A percentile compares a stretch with the other conserved stretches of the same genome.
These are phyloP conservation scores for Trichoderma brevicompactum DNA, from an alignment of 2,329 filamentous ascomycete species.

Conservation along the genomic window DNA sequence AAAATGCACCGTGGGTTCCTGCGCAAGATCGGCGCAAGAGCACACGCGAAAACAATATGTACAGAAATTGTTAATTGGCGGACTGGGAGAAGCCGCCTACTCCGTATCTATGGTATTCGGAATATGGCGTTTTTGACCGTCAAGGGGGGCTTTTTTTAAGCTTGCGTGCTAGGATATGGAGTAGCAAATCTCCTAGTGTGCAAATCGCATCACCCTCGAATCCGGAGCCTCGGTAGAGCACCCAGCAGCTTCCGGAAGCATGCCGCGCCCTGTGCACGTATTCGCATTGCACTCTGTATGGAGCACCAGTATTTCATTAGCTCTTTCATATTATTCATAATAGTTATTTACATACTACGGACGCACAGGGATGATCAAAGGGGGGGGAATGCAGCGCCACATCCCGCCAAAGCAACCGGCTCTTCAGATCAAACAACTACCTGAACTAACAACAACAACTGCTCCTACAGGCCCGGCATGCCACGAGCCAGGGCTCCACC, in stretches of 20 bases:
- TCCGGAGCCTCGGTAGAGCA: conserved; percentile 22
- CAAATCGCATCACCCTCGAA: background rate
- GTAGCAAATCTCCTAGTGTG: background rate
- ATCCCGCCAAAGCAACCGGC: background rate
- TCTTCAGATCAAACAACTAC: background rate
- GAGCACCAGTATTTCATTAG: background rate
- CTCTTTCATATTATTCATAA: background rate
- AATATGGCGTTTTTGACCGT: background rate
- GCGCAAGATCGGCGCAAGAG: background rate
- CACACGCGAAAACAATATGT: background rate
- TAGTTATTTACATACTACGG: background rate
- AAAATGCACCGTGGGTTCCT: background rate
- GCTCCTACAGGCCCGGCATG: background rate
- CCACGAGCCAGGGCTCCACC: conserved; percentile 20
- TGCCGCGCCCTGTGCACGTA: conserved; percentile 1
- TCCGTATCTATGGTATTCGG: background rate
- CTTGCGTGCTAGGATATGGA: background rate
- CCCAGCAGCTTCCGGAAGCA: conserved; percentile 1
- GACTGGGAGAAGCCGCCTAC: background rate
- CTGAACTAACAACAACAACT: background rate
- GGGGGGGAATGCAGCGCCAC: background rate
- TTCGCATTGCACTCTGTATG: background rate
- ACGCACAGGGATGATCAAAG: background rate
- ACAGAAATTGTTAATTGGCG: conserved; percentile 1
- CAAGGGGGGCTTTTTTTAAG: background rate